phyloP scores from a whole-genome alignment of 2,329 filamentous ascomycete species.

The Xylariales sp. region DNA sequence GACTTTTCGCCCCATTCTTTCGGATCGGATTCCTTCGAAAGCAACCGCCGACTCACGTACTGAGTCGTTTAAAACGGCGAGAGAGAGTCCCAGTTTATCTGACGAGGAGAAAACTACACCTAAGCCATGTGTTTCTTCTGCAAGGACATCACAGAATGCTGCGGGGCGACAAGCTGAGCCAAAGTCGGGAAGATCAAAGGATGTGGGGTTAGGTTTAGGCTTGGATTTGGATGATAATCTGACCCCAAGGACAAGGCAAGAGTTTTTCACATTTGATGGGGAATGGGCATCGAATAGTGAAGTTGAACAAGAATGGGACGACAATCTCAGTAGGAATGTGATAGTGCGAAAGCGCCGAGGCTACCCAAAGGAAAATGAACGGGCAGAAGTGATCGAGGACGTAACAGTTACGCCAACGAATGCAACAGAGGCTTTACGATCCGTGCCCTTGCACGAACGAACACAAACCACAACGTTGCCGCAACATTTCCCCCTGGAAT shows the following conservation, averaged over 20 bases:
- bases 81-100: constrained; percentile 72
- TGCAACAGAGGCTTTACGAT: constrained; percentile 62
- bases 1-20: constrained; percentile 58
- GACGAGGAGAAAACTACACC: constrained; percentile 62
- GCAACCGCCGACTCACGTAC: constrained; percentile 69
- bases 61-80: constrained; percentile 78
- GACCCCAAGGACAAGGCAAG: constrained; percentile 58
- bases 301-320: constrained; percentile 66
- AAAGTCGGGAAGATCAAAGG: constrained; percentile 49
- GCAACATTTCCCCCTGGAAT: constrained; percentile 43
- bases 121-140: constrained; percentile 54
- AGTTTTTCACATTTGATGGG: constrained; percentile 68
- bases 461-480: constrained; percentile 54
- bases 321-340: constrained; percentile 65
- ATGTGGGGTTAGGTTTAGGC: constrained; percentile 58
- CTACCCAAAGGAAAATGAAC: constrained; percentile 46
- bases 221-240: constrained; percentile 55
- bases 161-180: constrained; percentile 54
- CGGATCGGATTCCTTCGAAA: constrained; percentile 63
- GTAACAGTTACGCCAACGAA: constrained; percentile 61
- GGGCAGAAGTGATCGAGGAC: constrained; percentile 60
- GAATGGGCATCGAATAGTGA: constrained; percentile 64
- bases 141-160: constrained; percentile 58
- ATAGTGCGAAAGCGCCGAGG: constrained; percentile 61
- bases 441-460: constrained; percentile 59